phyloP scores from a whole-genome alignment of 169 alveolate species.

The Babesia ovata region DNA sequence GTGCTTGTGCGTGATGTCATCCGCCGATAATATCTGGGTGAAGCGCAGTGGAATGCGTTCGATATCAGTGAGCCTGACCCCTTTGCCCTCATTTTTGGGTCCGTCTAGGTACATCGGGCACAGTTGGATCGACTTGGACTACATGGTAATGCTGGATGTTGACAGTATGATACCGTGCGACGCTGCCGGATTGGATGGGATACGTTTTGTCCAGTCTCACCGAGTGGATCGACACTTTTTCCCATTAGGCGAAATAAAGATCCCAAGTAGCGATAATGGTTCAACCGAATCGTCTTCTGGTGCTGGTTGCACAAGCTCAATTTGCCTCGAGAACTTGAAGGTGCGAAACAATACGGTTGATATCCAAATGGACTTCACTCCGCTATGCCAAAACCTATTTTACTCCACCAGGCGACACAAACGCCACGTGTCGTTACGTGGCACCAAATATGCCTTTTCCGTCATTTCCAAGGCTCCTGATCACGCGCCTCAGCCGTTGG shows the following conservation, averaged over 20 bases:
- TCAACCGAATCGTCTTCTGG: background rate
- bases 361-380: conserved; percentile 3
- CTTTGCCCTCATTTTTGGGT: background rate
- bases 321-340: conserved; percentile 7
- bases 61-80: background rate
- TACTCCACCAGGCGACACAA: background rate
- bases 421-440: background rate
- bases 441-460: background rate
- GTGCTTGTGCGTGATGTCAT: conserved; percentile 5
- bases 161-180: conserved; percentile 1
- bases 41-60: background rate
- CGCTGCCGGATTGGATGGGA: conserved; percentile 1
- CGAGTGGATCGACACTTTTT: background rate
- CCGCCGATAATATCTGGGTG: conserved; percentile 4
- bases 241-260: background rate
- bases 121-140: background rate
- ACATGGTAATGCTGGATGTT: conserved; percentile 10
- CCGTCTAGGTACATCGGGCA: background rate
- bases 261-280: background rate
- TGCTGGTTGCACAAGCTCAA: background rate
- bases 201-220: background rate
- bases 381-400: background rate
- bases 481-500: background rate
- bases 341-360: conserved; percentile 1
- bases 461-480: background rate